Percentiles rank a stretch among this genome's conserved stretches.
These are phyloP conservation scores for Cyclanthera cordifolia DNA, from an alignment of 306 rosid genomes.

Conservation along the genomic window DNA sequence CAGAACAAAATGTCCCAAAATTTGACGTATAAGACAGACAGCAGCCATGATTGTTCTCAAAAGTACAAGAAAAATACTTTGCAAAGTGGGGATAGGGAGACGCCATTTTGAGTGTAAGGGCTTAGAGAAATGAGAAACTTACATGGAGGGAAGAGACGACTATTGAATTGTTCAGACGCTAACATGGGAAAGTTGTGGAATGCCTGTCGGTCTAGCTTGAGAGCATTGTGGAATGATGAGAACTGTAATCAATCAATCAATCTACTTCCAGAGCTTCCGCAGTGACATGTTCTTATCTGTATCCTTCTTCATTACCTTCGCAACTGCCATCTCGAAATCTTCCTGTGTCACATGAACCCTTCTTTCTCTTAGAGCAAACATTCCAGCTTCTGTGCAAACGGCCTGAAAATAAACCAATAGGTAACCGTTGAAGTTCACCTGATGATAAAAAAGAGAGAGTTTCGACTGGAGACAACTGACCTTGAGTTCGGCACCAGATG, in stretches of 20 bases:
- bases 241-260: neutral
- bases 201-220: neutral
- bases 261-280: conserved; percentile 92
- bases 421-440: neutral
- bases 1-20: neutral
- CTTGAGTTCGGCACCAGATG: conserved; percentile 99
- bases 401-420: conserved; percentile 37
- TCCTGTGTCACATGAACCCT: conserved; percentile 94
- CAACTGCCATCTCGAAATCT: conserved; percentile 99
- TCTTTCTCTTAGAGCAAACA: conserved; percentile 96
- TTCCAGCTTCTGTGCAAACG: conserved; percentile 99
- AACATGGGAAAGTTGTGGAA: neutral
- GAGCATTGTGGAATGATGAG: neutral
- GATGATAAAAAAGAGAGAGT: neutral
- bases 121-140: neutral
- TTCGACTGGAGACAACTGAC: conserved; percentile 17
- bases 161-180: neutral
- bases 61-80: neutral
- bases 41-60: neutral
- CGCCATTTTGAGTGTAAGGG: neutral
- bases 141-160: neutral
- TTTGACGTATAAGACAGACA: neutral
- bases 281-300: conserved; percentile 87
- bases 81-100: neutral
- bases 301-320: conserved; percentile 99